phyloP scores from a whole-genome alignment of 2,329 filamentous ascomycete genomes.

The Apiospora saccharicola region DNA sequence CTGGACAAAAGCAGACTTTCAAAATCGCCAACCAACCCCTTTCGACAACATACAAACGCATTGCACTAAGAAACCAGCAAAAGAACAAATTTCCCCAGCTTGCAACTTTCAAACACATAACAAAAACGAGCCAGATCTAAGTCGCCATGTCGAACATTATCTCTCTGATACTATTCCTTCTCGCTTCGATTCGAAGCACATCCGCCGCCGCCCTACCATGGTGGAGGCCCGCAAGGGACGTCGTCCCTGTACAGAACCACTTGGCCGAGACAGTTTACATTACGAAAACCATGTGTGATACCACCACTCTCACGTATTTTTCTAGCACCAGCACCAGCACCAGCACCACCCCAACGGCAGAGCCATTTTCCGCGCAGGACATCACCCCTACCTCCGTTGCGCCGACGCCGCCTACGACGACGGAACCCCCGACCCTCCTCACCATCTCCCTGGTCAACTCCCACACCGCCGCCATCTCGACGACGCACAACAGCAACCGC shows the following conservation, averaged over 20 bases:
- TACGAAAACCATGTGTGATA: background rate
- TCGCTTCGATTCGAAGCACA: background rate
- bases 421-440: background rate
- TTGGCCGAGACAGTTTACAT: background rate
- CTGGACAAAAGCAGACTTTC: background rate
- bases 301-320: background rate
- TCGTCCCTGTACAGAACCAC: background rate
- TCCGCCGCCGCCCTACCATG: background rate
- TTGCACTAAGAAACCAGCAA: background rate
- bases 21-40: background rate
- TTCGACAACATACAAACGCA: background rate
- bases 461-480: conserved; percentile 8
- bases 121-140: no score
- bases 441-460: conserved; percentile 21
- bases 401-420: background rate
- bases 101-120: background rate
- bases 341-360: background rate
- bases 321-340: background rate
- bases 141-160: background rate
- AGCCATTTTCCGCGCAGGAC: background rate
- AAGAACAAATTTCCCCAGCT: background rate
- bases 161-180: background rate
- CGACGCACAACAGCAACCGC: conserved; percentile 18
- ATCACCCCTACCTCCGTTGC: no score
- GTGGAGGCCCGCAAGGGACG: background rate